Conservation (phyloP, 1,284 basidiomycete species). For the Trametes versicolor region DNA sequence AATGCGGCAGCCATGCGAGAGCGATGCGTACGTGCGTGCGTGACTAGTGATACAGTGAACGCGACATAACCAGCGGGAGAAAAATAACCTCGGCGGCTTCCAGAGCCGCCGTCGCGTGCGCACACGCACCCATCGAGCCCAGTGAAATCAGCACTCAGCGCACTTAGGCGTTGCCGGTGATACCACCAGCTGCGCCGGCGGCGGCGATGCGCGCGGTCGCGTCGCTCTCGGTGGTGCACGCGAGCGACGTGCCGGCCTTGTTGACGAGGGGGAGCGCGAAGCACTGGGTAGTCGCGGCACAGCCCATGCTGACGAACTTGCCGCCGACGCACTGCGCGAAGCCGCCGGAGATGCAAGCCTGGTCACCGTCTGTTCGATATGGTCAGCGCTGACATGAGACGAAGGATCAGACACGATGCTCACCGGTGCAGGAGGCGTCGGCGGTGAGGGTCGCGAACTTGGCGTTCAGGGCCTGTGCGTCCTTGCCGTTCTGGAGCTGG, state of each 20-base stretch:
- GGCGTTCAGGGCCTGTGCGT: conserved; percentile 61
- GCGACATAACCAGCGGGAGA: conserved; percentile 12
- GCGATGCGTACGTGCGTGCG: conserved; percentile 14
- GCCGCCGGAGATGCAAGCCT: conserved; percentile 46
- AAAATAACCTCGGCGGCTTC: conserved; percentile 12
- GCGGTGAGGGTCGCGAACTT: conserved; percentile 55
- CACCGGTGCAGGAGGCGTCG: conserved; percentile 51
- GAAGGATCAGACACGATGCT: not conserved
- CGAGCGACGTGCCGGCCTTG: conserved; percentile 61
- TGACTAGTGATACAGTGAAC: conserved; percentile 16
- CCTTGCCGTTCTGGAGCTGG: conserved; percentile 55
- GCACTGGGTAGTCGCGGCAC: conserved; percentile 54
- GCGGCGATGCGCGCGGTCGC: conserved; percentile 60
- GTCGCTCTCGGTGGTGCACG: conserved; percentile 63
- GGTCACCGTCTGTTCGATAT: conserved; percentile 49
- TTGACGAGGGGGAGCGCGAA: conserved; percentile 69
- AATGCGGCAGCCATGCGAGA: conserved; percentile 1
- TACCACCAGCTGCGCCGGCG: conserved; percentile 57
- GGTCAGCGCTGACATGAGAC: not conserved
- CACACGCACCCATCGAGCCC: not conserved
- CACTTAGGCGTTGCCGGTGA: conserved; percentile 42
- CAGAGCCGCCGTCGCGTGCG: conserved; percentile 12
- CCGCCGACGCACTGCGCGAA: conserved; percentile 57
- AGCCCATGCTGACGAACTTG: conserved; percentile 54
- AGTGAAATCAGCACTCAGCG: too few species aligned